Evolutionary conservation across 371 early-diverging fungal genomes (phyloP).

Genomic region (Polyrhizophydium stewartii): DNA sequence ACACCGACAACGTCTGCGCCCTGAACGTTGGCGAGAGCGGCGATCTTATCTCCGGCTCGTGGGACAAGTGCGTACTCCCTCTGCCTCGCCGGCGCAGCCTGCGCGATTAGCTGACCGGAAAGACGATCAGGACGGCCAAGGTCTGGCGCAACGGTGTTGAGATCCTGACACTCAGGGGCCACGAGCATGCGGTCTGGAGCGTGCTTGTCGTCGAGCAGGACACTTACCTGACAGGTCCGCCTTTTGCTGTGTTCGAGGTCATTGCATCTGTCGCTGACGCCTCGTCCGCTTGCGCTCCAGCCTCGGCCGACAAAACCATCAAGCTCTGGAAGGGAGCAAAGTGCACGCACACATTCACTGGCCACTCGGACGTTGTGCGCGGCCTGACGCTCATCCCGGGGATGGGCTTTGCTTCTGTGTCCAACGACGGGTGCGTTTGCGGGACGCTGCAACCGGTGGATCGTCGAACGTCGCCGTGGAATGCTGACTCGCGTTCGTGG

Average conservation of each 20-base stretch:
- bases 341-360: constrained; percentile 62
- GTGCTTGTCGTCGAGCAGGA: constrained; percentile 72
- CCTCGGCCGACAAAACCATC: constrained; percentile 92
- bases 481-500: not conserved
- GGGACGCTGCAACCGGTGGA: not conserved
- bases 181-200: constrained; percentile 88
- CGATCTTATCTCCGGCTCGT: constrained; percentile 85
- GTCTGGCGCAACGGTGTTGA: constrained; percentile 83
- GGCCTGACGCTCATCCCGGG: constrained; percentile 60
- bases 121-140: constrained; percentile 61
- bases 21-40: constrained; percentile 61
- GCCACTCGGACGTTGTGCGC: constrained; percentile 92
- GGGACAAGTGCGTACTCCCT: constrained; percentile 75
- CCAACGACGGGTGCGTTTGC: constrained; percentile 74
- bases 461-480: not conserved
- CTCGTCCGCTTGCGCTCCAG: constrained; percentile 38
- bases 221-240: constrained; percentile 70
- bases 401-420: constrained; percentile 75
- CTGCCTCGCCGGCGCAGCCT: not conserved
- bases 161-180: constrained; percentile 69
- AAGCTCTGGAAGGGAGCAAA: constrained; percentile 79
- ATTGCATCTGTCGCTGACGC: too few relatives aligned
- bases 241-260: not conserved
- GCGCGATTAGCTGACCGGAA: not conserved
- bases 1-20: constrained; percentile 83